phyloP scores from a whole-genome alignment of 75 land plant species.

The Chamaecyparis obtusa region DNA sequence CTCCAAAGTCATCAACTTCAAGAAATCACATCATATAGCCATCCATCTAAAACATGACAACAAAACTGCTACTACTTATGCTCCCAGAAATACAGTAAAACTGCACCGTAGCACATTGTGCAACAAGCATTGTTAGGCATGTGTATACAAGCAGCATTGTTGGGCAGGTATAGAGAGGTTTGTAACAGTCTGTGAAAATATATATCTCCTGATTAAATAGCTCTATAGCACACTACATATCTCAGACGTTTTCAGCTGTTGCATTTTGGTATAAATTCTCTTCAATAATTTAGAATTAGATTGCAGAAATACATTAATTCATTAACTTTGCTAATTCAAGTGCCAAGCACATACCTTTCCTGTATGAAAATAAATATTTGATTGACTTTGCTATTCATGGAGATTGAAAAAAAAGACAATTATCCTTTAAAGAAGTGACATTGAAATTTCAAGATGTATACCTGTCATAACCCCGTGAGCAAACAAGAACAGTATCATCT shows the following conservation, averaged over 20 bases:
- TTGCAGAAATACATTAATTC: neutral
- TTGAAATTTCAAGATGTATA: constrained; percentile 18
- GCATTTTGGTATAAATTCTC: neutral
- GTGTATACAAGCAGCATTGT: neutral
- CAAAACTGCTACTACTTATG: neutral
- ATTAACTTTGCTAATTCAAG: neutral
- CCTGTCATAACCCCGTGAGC: constrained; percentile 89
- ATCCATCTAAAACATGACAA: neutral
- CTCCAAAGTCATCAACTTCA: neutral
- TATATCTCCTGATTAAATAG: neutral
- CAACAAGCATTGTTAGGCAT: neutral
- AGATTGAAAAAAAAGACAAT: neutral
- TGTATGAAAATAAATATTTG: neutral
- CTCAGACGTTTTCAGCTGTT: neutral
- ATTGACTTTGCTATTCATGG: neutral
- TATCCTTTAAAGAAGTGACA: neutral
- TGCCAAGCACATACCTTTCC: neutral
- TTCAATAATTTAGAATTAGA: neutral
- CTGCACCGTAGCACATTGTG: neutral
- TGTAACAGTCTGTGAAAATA: neutral
- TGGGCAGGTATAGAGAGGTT: neutral
- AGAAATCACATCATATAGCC: neutral
- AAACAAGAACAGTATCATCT: constrained; percentile 83
- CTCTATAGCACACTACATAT: neutral
- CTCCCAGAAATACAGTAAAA: neutral